Base-by-base conservation (phyloP, 139 green algal species). In the Dunaliella primolecta region DNA sequence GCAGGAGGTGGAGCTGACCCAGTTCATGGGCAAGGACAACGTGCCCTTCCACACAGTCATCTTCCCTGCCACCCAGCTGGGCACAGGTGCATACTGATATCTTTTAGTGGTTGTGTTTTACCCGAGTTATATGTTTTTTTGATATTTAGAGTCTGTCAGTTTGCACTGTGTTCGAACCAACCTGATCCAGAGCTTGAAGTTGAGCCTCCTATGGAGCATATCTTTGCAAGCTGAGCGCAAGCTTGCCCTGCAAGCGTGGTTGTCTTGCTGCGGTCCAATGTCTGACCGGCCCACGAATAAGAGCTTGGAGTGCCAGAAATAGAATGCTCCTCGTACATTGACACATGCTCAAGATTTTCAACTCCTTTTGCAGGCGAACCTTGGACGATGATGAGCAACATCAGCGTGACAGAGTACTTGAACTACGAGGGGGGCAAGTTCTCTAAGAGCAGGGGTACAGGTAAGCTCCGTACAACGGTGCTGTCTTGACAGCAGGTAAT, bases 21-120 rank as follows among this genome's bases (percentile, higher is more conserved):
- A 99, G 91, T 99, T 99, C 89, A 99, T 99, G 97, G 97, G 97
- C 86, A 99, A 99, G 90, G 97, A 99, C 93, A 99, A 99, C 86
- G 93, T 99, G 78, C 96, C 97, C 38, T 99, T 99, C 91, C 97
- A 99, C 91, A 99, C 97, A 34, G 94, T 99, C 83, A 98, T 98
- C 92, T 99, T 99, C 91, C 97, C 97, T 24, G 94, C 93, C 82
- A 97, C 92, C 1, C 93, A 98, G 78, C 90, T 99, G 80, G 91
- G 92, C 80, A 92, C 86, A 2, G 84, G 77, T 64, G 46, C 15
- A 15, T 64, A 15, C n/a, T n/a, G n/a, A n/a, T n/a, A n/a, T n/a
- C n/a, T n/a, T n/a, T n/a, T n/a, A n/a, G n/a, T n/a, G n/a, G n/a
- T n/a, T n/a, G n/a, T n/a, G n/a, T n/a, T n/a, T n/a, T n/a, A n/a